Evolutionary conservation across 2,329 filamentous ascomycete genomes (phyloP).

Genomic region (Scolecobasidium constrictum): DNA sequence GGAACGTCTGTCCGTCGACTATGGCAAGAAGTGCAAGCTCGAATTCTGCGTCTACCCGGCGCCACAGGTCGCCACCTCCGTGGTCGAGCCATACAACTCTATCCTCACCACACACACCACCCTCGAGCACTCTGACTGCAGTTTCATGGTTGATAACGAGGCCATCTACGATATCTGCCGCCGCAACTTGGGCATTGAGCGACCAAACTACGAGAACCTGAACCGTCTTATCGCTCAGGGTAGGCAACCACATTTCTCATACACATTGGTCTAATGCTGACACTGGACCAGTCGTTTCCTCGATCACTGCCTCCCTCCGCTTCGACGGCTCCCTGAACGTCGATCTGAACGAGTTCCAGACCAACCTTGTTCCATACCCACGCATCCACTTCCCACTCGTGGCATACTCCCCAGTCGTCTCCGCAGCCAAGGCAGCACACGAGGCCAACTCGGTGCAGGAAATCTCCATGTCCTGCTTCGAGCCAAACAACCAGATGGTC

Average conservation of each 20-base stretch:
- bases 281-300: constrained; percentile 78
- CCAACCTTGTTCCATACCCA: constrained; percentile 96
- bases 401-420: constrained; percentile 89
- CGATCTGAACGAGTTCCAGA: constrained; percentile 99
- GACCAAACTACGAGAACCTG: constrained; percentile 96
- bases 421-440: constrained; percentile 88
- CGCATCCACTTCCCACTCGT: constrained; percentile 99
- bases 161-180: constrained; percentile 99
- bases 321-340: constrained; percentile 99
- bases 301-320: constrained; percentile 94
- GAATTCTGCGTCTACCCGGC: constrained; percentile 99
- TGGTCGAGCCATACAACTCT: constrained; percentile 99
- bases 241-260: too few relatives aligned
- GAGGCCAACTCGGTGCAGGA: constrained; percentile 97
- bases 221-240: constrained; percentile 97
- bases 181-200: constrained; percentile 92
- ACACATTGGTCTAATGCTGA: constrained; percentile 5
- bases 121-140: constrained; percentile 98
- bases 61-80: constrained; percentile 90
- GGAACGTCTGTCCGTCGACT: constrained; percentile 98
- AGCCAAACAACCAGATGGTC: constrained; percentile 99
- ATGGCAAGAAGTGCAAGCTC: constrained; percentile 99
- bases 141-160: constrained; percentile 99
- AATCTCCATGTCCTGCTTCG: constrained; percentile 98
- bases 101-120: constrained; percentile 98